Percentiles rank a stretch among this genome's conserved stretches.
phyloP scores from a whole-genome alignment of 2,329 filamentous ascomycete genomes.

The Coleophoma eucalyptorum region DNA sequence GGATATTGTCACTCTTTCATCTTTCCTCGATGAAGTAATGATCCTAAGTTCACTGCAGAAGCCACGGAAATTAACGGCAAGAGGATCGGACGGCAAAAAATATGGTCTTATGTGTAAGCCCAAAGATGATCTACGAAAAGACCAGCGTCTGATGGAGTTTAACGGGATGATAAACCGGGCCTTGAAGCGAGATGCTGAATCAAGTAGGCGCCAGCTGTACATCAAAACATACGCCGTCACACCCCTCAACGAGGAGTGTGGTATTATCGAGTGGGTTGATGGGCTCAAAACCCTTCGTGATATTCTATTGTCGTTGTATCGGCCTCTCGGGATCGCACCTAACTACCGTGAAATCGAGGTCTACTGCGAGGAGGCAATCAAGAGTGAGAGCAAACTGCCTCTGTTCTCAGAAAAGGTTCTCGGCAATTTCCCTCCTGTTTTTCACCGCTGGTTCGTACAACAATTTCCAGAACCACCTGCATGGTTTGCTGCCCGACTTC shows the following conservation, averaged over 20 bases:
- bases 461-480: conserved; percentile 89
- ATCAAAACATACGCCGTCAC: conserved; percentile 98
- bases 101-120: conserved; percentile 96
- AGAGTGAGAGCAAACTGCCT: conserved; percentile 54
- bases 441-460: conserved; percentile 93
- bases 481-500: conserved; percentile 86
- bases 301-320: conserved; percentile 77
- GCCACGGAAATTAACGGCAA: conserved; percentile 82
- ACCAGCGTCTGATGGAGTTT: conserved; percentile 98
- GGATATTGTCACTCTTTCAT: conserved; percentile 78
- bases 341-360: conserved; percentile 67
- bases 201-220: conserved; percentile 84
- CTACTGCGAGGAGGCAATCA: conserved; percentile 59
- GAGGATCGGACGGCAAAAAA: conserved; percentile 81
- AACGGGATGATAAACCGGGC: conserved; percentile 97
- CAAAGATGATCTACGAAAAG: conserved; percentile 95
- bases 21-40: conserved; percentile 82
- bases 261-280: conserved; percentile 97
- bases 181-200: conserved; percentile 85
- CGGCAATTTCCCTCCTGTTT: conserved; percentile 71
- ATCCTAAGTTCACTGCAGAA: conserved; percentile 90
- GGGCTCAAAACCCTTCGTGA: conserved; percentile 92
- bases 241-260: conserved; percentile 94
- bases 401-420: conserved; percentile 68
- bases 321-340: conserved; percentile 64